Evolutionary conservation across 2,329 filamentous ascomycete genomes (phyloP).

Genomic region (Claviceps spartinae): DNA sequence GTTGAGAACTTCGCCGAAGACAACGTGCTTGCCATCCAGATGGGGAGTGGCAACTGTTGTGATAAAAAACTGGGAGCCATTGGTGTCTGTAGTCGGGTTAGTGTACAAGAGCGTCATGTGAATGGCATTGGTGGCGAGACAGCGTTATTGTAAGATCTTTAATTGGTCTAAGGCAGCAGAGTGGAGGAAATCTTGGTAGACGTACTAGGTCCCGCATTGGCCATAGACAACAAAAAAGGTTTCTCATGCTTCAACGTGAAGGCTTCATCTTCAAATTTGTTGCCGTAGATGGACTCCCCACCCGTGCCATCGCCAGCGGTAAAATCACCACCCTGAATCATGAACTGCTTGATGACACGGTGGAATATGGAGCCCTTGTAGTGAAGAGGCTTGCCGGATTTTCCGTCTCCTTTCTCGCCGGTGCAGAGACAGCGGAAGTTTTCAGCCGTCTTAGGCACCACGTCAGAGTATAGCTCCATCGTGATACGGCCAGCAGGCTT

Average conservation of each 20-base stretch:
- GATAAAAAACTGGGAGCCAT: conserved; percentile 96
- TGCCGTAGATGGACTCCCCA: conserved; percentile 93
- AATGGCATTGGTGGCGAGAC: too few relatives aligned
- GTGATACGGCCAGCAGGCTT: conserved; percentile 62
- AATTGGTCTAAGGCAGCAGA: neutral
- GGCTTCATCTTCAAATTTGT: conserved; percentile 95
- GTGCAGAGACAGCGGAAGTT: conserved; percentile 94
- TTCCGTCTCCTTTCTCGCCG: conserved; percentile 79
- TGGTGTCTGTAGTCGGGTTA: conserved; percentile 48
- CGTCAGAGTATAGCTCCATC: conserved; percentile 65
- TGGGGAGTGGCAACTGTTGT: conserved; percentile 93
- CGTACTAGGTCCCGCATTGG: conserved; percentile 83
- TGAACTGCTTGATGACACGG: conserved; percentile 95
- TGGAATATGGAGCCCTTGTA: conserved; percentile 93
- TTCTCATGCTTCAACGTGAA: conserved; percentile 84
- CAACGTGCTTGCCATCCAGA: conserved; percentile 91
- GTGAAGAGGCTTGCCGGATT: conserved; percentile 70
- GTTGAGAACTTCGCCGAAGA: conserved; percentile 86
- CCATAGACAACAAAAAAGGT: conserved; percentile 93
- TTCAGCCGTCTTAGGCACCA: conserved; percentile 89
- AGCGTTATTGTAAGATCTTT: too few relatives aligned
- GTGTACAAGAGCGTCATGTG: too few relatives aligned
- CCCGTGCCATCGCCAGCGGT: conserved; percentile 89
- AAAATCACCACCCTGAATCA: conserved; percentile 93
- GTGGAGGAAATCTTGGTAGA: conserved; percentile 3